Conservation (phyloP, 1,139 yeast species). For the Geotrichum reessii region DNA sequence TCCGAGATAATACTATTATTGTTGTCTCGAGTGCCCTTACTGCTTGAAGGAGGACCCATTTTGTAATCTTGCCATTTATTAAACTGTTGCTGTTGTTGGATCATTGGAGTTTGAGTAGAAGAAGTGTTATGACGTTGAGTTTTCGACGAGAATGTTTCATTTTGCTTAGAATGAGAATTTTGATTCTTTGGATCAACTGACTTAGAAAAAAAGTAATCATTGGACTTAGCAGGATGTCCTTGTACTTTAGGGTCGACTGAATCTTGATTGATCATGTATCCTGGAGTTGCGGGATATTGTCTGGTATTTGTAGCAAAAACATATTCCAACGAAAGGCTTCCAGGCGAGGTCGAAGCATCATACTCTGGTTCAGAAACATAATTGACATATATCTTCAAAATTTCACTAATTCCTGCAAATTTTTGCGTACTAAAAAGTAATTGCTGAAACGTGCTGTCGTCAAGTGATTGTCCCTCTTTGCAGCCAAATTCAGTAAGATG, state of each 20-base stretch:
- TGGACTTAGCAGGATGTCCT: slow-evolving; percentile 10
- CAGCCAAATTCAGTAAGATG: slow-evolving; percentile 71
- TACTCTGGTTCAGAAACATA: slow-evolving; percentile 1
- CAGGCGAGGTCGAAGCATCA: slow-evolving; percentile 21
- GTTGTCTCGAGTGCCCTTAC: slow-evolving; percentile 1
- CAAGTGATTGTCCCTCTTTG: slow-evolving; percentile 56
- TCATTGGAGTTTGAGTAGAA: neutral
- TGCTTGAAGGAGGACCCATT: slow-evolving; percentile 3
- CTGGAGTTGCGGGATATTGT: slow-evolving; percentile 30
- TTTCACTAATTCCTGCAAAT: slow-evolving; percentile 21
- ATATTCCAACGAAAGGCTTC: slow-evolving; percentile 21
- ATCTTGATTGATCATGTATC: slow-evolving; percentile 28
- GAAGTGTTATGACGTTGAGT: neutral
- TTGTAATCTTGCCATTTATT: slow-evolving; percentile 14
- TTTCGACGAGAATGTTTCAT: slow-evolving; percentile 16
- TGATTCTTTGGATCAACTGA: slow-evolving; percentile 6
- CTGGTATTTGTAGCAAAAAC: slow-evolving; percentile 13
- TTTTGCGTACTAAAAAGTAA: slow-evolving; percentile 20
- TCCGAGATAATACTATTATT: slow-evolving; percentile 4
- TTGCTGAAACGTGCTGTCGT: slow-evolving; percentile 45
- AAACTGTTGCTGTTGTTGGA: slow-evolving; percentile 2
- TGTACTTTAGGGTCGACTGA: slow-evolving; percentile 9
- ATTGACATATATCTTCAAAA: slow-evolving; percentile 28
- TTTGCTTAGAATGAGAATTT: slow-evolving; percentile 9
- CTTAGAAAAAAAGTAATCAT: slow-evolving; percentile 16